These are phyloP conservation scores for Penicillium sumatraense DNA, from an alignment of 2,329 filamentous ascomycete genomes.

Conservation along the genomic window DNA sequence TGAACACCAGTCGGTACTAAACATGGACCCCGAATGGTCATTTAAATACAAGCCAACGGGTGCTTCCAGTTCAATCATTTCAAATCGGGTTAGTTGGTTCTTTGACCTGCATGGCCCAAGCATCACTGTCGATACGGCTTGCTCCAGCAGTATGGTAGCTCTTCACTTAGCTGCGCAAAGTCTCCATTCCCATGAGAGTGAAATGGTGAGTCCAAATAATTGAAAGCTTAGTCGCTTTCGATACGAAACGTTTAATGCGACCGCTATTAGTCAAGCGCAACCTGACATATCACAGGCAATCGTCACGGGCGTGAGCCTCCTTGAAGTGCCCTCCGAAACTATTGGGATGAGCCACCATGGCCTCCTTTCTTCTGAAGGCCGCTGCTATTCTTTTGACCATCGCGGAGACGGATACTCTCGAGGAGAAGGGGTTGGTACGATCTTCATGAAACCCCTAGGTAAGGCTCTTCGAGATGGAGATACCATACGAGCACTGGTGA, in stretches of 20 bases:
- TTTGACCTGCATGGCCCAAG: slow-evolving; percentile 18
- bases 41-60: background rate
- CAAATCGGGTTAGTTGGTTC: slow-evolving; percentile 40
- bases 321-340: background rate
- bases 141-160: slow-evolving; percentile 46
- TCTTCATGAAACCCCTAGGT: slow-evolving; percentile 49
- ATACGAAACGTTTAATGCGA: no score
- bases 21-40: background rate
- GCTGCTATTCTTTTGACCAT: background rate
- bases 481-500: slow-evolving; percentile 50
- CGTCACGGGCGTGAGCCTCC: background rate
- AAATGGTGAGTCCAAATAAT: background rate
- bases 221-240: no score
- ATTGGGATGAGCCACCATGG: background rate
- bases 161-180: slow-evolving; percentile 29
- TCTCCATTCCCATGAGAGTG: background rate
- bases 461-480: slow-evolving; percentile 50
- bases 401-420: slow-evolving; percentile 46
- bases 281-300: background rate
- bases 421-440: slow-evolving; percentile 49
- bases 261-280: background rate
- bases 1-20: background rate
- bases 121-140: slow-evolving; percentile 52
- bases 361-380: background rate
- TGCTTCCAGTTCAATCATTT: slow-evolving; percentile 29